A percentile compares a stretch with the other conserved stretches of the same genome.
These are phyloP conservation scores for Tolypocladium ovalisporum DNA, from an alignment of 2,329 filamentous ascomycete species.

Conservation along the genomic window DNA sequence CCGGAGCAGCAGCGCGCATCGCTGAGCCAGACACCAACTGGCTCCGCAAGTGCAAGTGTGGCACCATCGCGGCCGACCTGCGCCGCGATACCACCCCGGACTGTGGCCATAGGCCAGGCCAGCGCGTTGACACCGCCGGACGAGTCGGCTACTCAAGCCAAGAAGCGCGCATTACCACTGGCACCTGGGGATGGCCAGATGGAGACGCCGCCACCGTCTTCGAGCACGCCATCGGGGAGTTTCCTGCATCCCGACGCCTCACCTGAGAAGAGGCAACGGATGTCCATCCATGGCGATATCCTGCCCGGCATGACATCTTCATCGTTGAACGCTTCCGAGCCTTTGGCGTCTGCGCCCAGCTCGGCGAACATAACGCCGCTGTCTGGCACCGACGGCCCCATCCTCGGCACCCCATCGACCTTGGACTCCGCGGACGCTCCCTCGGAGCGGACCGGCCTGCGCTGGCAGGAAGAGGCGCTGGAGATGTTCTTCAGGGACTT, in stretches of 20 bases:
- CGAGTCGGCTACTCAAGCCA: slow-evolving; percentile 31
- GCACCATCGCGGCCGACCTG: slow-evolving; percentile 15
- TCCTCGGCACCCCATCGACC: slow-evolving; percentile 12
- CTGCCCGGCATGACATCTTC: background rate
- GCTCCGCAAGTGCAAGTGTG: slow-evolving; percentile 12
- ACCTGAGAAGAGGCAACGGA: slow-evolving; percentile 22
- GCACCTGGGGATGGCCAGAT: slow-evolving; percentile 6
- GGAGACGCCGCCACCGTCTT: slow-evolving; percentile 12
- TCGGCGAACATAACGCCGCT: slow-evolving; percentile 4
- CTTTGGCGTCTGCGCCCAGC: background rate
- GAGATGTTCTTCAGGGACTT: slow-evolving; percentile 51
- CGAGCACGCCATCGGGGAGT: slow-evolving; percentile 21
- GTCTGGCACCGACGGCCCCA: background rate
- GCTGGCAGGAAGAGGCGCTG: slow-evolving; percentile 47
- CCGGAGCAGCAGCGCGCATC: slow-evolving; percentile 14
- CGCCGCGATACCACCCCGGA: slow-evolving; percentile 26
- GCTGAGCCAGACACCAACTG: slow-evolving; percentile 17
- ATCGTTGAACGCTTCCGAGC: background rate
- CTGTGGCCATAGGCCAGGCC: slow-evolving; percentile 23
- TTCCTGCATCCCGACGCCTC: slow-evolving; percentile 18
- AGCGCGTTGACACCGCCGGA: slow-evolving; percentile 45
- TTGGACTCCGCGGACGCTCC: slow-evolving; percentile 31
- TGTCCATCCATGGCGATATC: slow-evolving; percentile 13
- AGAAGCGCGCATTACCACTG: slow-evolving; percentile 28
- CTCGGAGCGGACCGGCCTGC: slow-evolving; percentile 24